Evolutionary conservation across 495 filamentous ascomycete species (phyloP).

Genomic region (Neurospora sp.): DNA sequence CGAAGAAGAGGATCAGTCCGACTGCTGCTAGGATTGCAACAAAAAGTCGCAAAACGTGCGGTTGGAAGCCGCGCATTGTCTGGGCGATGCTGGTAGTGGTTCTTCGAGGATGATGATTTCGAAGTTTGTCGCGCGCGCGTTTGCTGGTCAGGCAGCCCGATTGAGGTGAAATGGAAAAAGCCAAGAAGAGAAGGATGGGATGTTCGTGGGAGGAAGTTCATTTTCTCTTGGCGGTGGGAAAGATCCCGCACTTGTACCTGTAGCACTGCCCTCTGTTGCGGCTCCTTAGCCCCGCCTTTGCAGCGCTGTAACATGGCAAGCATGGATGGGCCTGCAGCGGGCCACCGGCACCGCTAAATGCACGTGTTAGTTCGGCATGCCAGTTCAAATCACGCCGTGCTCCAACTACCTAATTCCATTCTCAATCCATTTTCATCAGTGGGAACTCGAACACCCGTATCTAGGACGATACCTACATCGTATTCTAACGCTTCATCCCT

Average conservation of each 20-base stretch:
- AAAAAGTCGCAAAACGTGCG: slow-evolving; percentile 6
- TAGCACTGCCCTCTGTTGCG: neutral
- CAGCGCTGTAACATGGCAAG: neutral
- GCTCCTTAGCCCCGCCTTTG: neutral
- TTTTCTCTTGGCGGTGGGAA: neutral
- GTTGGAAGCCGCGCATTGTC: slow-evolving; percentile 7
- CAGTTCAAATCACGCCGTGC: neutral
- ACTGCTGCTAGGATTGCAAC: slow-evolving; percentile 5
- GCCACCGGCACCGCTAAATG: neutral
- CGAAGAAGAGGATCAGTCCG: slow-evolving; percentile 9
- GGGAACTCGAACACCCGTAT: neutral
- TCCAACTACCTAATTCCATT: neutral
- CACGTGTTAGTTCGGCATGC: neutral
- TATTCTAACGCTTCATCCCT: neutral
- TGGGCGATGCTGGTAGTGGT: neutral
- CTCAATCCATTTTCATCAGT: neutral
- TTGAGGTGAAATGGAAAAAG: neutral
- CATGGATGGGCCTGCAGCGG: neutral
- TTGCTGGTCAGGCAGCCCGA: neutral
- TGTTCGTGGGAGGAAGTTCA: neutral
- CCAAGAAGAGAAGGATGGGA: neutral
- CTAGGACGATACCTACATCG: neutral
- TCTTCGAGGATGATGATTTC: neutral
- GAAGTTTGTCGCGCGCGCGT: neutral
- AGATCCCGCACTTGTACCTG: neutral